Evolutionary conservation across 225 moss, liverwort and hornwort species (phyloP).

Genomic region (Pseudoscleropodium purum): DNA sequence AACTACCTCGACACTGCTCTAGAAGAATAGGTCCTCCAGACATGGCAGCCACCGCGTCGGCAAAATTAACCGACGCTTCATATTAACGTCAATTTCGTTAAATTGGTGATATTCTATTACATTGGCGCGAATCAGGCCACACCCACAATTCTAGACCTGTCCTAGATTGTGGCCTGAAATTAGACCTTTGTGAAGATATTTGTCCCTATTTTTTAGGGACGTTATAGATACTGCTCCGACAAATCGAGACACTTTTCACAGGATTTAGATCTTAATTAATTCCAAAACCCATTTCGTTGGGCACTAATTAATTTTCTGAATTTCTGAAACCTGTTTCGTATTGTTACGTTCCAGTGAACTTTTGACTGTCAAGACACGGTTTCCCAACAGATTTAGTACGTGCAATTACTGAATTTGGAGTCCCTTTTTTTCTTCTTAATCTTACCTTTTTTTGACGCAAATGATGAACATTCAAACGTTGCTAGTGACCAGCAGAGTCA

Average conservation of each 20-base stretch:
- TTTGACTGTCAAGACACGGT: background rate
- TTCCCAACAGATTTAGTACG: background rate
- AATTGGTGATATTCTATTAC: background rate
- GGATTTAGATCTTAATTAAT: too few relatives aligned
- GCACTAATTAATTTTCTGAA: background rate
- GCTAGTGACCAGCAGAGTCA: background rate
- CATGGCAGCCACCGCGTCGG: background rate
- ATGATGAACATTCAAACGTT: background rate
- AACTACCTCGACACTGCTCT: background rate
- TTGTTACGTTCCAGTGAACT: background rate
- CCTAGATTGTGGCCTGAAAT: background rate
- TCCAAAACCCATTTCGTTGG: background rate
- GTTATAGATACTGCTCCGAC: background rate
- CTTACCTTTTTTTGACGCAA: background rate
- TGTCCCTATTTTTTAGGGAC: background rate
- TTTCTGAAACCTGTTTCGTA: background rate
- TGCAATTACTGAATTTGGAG: background rate
- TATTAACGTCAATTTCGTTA: background rate
- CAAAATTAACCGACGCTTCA: background rate
- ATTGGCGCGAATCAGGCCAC: too few relatives aligned
- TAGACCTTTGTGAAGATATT: background rate
- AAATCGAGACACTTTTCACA: background rate
- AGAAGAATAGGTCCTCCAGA: background rate
- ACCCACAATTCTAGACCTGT: background rate
- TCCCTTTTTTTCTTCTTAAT: too few relatives aligned